Evolutionary conservation across 495 filamentous ascomycete genomes (phyloP).

Genomic region (Penicillium salamii): DNA sequence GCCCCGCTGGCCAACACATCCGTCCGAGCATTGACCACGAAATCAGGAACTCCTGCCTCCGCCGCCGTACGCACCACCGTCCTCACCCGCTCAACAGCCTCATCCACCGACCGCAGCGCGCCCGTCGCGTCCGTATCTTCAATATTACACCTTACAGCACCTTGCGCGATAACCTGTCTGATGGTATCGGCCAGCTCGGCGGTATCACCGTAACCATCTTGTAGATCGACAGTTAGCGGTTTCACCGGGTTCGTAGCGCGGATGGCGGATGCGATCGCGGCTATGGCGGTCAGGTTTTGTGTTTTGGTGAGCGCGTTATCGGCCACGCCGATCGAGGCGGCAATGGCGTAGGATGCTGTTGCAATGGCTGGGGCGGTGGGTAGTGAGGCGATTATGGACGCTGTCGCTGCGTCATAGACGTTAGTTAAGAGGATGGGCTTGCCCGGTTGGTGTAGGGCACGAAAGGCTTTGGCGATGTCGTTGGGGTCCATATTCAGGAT

Average conservation of each 20-base stretch:
- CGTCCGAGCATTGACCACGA: constrained; percentile 49
- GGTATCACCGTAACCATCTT: constrained; percentile 49
- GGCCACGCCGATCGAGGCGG: constrained; percentile 34
- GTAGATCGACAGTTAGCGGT: constrained; percentile 50
- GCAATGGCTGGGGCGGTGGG: constrained; percentile 46
- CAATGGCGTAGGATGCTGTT: constrained; percentile 52
- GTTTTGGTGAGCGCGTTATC: constrained; percentile 43
- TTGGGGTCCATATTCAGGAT: not conserved
- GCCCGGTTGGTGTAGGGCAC: constrained; percentile 44
- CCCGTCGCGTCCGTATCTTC: constrained; percentile 45
- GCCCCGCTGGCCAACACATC: constrained; percentile 35
- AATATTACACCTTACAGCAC: constrained; percentile 50
- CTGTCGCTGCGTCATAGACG: constrained; percentile 48
- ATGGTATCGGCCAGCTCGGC: constrained; percentile 37
- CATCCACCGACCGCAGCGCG: constrained; percentile 27
- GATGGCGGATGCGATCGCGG: constrained; percentile 73
- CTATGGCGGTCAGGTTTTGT: constrained; percentile 62
- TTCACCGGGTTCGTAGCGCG: constrained; percentile 15
- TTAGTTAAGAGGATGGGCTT: constrained; percentile 52
- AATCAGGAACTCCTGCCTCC: constrained; percentile 43
- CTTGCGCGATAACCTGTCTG: constrained; percentile 33
- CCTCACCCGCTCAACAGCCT: constrained; percentile 38
- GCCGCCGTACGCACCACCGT: constrained; percentile 28
- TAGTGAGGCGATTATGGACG: constrained; percentile 37
- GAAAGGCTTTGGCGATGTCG: constrained; percentile 10